A percentile compares a stretch with the other conserved stretches of the same genome.
phyloP scores from a whole-genome alignment of 2,329 filamentous ascomycete species.

The Lojkania enalia region DNA sequence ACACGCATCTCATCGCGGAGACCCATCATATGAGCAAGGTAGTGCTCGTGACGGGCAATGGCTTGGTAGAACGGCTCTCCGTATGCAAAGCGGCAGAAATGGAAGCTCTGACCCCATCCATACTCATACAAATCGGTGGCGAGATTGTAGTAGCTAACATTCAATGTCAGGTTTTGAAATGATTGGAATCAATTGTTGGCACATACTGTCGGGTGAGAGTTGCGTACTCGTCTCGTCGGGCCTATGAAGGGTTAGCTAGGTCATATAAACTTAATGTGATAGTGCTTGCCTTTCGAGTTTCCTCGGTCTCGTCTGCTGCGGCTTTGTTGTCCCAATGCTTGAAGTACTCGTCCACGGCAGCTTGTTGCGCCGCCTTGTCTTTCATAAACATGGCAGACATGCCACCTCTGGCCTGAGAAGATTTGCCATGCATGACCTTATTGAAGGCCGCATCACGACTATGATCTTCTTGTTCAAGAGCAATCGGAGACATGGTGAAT shows the following conservation, averaged over 20 bases:
- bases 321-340: conserved; percentile 93
- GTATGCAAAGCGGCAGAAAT: conserved; percentile 91
- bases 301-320: conserved; percentile 77
- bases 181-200: neutral
- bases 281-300: conserved; percentile 70
- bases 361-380: conserved; percentile 75
- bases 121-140: conserved; percentile 97
- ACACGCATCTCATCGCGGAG: conserved; percentile 87
- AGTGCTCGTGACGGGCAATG: conserved; percentile 96
- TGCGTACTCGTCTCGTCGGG: conserved; percentile 84
- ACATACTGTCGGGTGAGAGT: conserved; percentile 88
- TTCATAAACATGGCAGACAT: conserved; percentile 86
- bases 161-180: conserved; percentile 25
- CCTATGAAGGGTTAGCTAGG: conserved; percentile 53
- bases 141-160: conserved; percentile 84
- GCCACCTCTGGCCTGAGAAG: conserved; percentile 70
- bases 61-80: conserved; percentile 88
- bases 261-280: conserved; percentile 4
- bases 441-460: conserved; percentile 87
- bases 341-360: conserved; percentile 88
- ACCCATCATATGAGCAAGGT: conserved; percentile 86
- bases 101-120: conserved; percentile 94
- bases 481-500: conserved; percentile 55
- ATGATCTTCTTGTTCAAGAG: conserved; percentile 81
- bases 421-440: conserved; percentile 80